phyloP scores from a whole-genome alignment of 257 asterid genomes.

The Solanum ossicruentum region DNA sequence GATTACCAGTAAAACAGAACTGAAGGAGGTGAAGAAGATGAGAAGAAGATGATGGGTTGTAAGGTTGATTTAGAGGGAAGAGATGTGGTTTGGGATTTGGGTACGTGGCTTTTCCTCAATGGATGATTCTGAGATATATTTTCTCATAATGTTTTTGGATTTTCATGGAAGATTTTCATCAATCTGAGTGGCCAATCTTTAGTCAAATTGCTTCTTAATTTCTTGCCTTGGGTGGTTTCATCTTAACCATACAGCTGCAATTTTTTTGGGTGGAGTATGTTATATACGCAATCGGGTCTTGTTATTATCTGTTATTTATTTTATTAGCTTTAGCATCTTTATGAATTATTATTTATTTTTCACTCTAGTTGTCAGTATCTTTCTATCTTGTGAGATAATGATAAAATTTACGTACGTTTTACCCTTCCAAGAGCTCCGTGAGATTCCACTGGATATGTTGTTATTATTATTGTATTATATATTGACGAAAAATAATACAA shows the following conservation, averaged over 20 bases:
- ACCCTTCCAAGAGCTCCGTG: too few relatives aligned
- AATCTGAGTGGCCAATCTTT: not conserved
- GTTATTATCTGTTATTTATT: too few relatives aligned
- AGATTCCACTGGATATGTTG: too few relatives aligned
- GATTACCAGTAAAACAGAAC: not conserved
- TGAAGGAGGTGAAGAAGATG: not conserved
- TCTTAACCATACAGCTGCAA: not conserved
- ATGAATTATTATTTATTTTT: too few relatives aligned
- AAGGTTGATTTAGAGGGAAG: constrained; percentile 32
- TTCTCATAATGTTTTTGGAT: constrained; percentile 9
- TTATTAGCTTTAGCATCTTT: too few relatives aligned
- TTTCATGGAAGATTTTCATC: not conserved
- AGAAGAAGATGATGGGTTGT: not conserved
- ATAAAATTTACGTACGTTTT: too few relatives aligned
- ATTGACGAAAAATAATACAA: too few relatives aligned
- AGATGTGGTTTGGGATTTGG: constrained; percentile 43
- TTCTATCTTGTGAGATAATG: too few relatives aligned
- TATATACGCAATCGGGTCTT: too few relatives aligned
- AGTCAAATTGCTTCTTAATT: not conserved
- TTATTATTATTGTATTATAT: too few relatives aligned
- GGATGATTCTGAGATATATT: not conserved
- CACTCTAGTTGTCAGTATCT: too few relatives aligned
- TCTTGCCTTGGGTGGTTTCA: not conserved
- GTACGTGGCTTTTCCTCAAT: constrained; percentile 42
- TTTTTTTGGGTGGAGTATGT: too few relatives aligned